Conservation (phyloP, 768 basidiomycete species). For the Wakefieldia striispora region DNA sequence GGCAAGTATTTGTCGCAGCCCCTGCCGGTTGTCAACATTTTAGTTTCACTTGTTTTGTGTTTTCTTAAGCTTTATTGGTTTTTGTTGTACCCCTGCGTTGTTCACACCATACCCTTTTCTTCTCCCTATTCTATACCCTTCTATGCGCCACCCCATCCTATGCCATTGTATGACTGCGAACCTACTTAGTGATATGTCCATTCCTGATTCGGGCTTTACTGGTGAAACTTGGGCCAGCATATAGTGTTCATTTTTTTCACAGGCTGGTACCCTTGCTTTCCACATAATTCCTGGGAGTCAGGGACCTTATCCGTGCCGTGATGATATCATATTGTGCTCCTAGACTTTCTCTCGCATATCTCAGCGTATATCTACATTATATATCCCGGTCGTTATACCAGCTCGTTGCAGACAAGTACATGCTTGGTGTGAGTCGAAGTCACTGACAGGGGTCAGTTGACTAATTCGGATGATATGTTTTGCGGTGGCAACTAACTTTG, state of each 20-base stretch:
- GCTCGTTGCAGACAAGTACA: background rate
- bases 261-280: too few species aligned
- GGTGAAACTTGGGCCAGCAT: too few species aligned
- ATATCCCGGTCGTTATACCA: conserved; percentile 15
- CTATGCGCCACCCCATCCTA: conserved; percentile 19
- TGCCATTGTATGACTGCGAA: conserved; percentile 13
- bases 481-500: background rate
- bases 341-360: conserved; percentile 15
- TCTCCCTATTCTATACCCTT: conserved; percentile 15
- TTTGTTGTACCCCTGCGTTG: conserved; percentile 22
- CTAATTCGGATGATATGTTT: background rate
- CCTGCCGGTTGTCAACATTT: conserved; percentile 61
- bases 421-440: background rate
- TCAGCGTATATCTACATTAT: conserved; percentile 19
- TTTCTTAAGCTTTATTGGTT: conserved; percentile 17
- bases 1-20: conserved; percentile 41
- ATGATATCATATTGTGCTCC: conserved; percentile 25
- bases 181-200: conserved; percentile 3
- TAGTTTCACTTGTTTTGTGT: conserved; percentile 23
- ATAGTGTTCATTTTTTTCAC: too few species aligned
- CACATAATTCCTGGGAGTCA: too few species aligned
- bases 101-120: conserved; percentile 19
- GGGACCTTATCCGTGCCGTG: conserved; percentile 3
- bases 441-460: background rate
- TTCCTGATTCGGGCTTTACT: too few species aligned